Base-by-base conservation (phyloP, 331 rosid genomes). In the Prunus yedoensis region DNA sequence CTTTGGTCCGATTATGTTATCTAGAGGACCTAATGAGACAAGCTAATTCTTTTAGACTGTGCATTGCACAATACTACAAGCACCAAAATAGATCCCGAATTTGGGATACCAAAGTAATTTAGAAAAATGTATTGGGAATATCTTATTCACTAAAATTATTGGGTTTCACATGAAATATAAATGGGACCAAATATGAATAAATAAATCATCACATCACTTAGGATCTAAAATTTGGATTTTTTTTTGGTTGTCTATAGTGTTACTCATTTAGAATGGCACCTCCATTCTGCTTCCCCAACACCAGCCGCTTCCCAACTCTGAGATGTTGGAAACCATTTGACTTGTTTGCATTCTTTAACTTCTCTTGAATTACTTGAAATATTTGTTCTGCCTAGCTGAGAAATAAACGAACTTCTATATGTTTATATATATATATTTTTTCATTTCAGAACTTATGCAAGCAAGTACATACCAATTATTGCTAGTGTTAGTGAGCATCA, bases 401-500 rank as follows among this genome's bases (percentile, higher is more conserved):
- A 71, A 3, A 43, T 23, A 25, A 60, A 14, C 47, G 15, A n/a
- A 59, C 38, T 62, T 76, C 52, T 45, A 0, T 83, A 23, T 73
- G 52, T 68, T 60, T 80, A 69, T 73, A 66, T 77, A 49, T 9
- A 49, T 9, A 5, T 64, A 60, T 73, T 63, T 66, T 58, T 80
- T 76, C 72, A 41, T 78, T 83, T 62, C 98, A 95, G 99, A 75
- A 95, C 99, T 54, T 95, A 95, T 87, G 99, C 99, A 71, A 95
- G 98, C 97, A 95, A 95, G 89, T 95, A 95, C 83, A 95, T 95
- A 71, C 99, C 99, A 53, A 92, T 92, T 88, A 95, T 95, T 85
- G 99, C 99, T 79, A 95, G 99, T 76, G 99, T 95, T 81, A 95
- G 99, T 78, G 99, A 92, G 92, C 99, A 95, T 79, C 98, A 95